A percentile compares a stretch with the other conserved stretches of the same genome.
phyloP scores from a whole-genome alignment of 1,284 basidiomycete species.

The Irpex sp. region DNA sequence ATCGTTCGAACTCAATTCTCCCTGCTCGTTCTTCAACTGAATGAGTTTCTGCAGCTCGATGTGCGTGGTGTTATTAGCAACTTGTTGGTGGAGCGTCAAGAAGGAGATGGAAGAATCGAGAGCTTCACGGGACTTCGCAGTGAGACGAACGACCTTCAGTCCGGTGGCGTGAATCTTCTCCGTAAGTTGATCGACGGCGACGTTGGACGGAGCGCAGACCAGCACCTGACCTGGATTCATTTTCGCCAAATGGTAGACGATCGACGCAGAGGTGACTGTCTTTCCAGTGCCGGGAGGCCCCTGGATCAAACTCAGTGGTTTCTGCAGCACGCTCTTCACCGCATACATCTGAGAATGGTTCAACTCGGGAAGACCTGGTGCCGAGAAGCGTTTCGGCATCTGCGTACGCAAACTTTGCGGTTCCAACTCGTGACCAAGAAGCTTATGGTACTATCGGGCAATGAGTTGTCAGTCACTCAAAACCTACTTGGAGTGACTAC shows the following conservation, averaged over 20 bases:
- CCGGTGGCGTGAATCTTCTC: conserved; percentile 98
- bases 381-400: conserved; percentile 97
- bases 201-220: conserved; percentile 98
- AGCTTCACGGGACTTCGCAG: conserved; percentile 97
- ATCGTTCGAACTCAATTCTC: conserved; percentile 93
- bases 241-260: conserved; percentile 97
- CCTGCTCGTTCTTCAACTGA: conserved; percentile 95
- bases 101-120: conserved; percentile 92
- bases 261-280: conserved; percentile 99
- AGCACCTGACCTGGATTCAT: conserved; percentile 99
- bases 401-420: conserved; percentile 87
- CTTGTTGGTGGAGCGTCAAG: conserved; percentile 96
- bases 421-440: conserved; percentile 94
- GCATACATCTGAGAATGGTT: conserved; percentile 99
- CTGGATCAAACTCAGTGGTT: conserved; percentile 97
- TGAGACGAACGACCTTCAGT: conserved; percentile 95
- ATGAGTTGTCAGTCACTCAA: background rate
- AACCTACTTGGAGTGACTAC: background rate
- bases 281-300: conserved; percentile 99
- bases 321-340: conserved; percentile 97
- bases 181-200: conserved; percentile 98
- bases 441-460: conserved; percentile 83
- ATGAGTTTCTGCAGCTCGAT: conserved; percentile 97
- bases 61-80: conserved; percentile 92
- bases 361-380: conserved; percentile 95